Evolutionary conservation across 192 early-diverging fungal species (phyloP).

Genomic region (Backusella circina): DNA sequence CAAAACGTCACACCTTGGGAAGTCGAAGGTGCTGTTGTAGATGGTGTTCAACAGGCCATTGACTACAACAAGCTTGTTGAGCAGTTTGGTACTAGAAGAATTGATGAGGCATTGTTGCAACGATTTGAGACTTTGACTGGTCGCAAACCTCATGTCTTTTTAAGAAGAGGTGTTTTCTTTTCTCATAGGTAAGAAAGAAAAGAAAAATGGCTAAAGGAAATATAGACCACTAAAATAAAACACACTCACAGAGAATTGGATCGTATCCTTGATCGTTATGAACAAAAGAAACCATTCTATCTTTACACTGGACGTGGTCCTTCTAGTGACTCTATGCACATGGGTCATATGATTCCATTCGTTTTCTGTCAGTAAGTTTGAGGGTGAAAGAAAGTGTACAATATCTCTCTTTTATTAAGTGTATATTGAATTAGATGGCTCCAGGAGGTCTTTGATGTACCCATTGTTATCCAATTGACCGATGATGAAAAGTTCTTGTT

Average conservation of each 20-base stretch:
- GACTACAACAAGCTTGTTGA: constrained; percentile 90
- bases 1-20: constrained; percentile 89
- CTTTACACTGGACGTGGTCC: constrained; percentile 98
- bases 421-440: constrained; percentile 59
- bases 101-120: constrained; percentile 71
- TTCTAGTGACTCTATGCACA: constrained; percentile 86
- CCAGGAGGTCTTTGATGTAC: constrained; percentile 94
- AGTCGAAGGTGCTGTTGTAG: constrained; percentile 87
- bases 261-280: constrained; percentile 83
- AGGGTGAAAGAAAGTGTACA: background rate
- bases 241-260: constrained; percentile 62
- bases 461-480: constrained; percentile 94
- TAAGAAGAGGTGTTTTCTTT: constrained; percentile 91
- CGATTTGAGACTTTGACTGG: constrained; percentile 88
- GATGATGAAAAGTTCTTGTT: constrained; percentile 99
- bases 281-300: constrained; percentile 96
- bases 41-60: constrained; percentile 83
- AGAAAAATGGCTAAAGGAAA: no score
- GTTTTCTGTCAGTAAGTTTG: constrained; percentile 83
- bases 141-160: constrained; percentile 71
- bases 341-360: constrained; percentile 97
- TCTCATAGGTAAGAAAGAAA: constrained; percentile 72
- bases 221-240: no score
- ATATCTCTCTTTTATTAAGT: no score
- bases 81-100: constrained; percentile 82